Evolutionary conservation across 2,329 filamentous ascomycete genomes (phyloP).

Genomic region (Fusarium citri): DNA sequence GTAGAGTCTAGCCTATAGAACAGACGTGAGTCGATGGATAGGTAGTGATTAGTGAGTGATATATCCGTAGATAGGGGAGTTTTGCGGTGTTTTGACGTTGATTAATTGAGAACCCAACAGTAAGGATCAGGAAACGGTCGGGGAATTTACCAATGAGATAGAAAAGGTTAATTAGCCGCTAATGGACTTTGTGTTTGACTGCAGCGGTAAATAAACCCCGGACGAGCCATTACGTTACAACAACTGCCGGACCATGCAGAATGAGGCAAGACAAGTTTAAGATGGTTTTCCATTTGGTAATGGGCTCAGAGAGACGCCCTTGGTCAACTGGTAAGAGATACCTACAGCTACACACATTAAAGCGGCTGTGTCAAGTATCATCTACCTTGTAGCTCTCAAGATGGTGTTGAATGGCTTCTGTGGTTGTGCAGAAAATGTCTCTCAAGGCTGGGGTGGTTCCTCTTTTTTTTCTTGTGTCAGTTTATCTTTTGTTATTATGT

Average conservation of each 20-base stretch:
- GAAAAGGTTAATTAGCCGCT: conserved; percentile 44
- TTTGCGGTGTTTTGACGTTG: conserved; percentile 29
- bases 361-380: not conserved
- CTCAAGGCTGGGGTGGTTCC: conserved; percentile 28
- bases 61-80: conserved; percentile 25
- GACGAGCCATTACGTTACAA: conserved; percentile 48
- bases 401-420: conserved; percentile 35
- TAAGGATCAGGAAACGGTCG: conserved; percentile 5
- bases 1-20: conserved; percentile 15
- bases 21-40: conserved; percentile 42
- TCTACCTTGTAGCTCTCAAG: conserved; percentile 16
- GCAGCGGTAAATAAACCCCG: conserved; percentile 33
- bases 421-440: conserved; percentile 34
- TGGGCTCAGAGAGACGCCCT: conserved; percentile 45
- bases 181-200: conserved; percentile 20
- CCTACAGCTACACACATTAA: not conserved
- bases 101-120: conserved; percentile 20
- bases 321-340: conserved; percentile 30
- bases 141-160: conserved; percentile 32
- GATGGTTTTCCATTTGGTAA: conserved; percentile 48
- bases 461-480: conserved; percentile 26
- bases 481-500: conserved; percentile 54
- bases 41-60: conserved; percentile 1
- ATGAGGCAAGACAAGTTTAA: conserved; percentile 45
- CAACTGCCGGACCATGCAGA: conserved; percentile 49